Evolutionary conservation across 495 filamentous ascomycete genomes (phyloP), one percentile per base, ranked within the genome.

Genomic region (Penicillium coprophilum): DNA sequence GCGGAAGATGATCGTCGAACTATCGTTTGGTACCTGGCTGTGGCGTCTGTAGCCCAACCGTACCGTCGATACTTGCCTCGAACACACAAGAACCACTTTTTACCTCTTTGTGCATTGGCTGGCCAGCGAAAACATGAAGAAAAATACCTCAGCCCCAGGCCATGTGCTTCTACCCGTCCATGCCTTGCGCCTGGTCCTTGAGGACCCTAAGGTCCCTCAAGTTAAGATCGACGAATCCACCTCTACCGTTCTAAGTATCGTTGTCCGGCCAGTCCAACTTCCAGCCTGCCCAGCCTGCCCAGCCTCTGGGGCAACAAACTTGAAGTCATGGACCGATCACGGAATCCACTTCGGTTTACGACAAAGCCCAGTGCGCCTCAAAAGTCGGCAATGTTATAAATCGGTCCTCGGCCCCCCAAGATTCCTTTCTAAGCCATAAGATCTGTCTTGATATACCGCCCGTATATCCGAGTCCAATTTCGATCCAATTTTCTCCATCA

Each of bases 261-360:
- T 19, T 23, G 44, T 30, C 32, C 45, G 24, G 28, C 24, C 40
- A 36, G 27, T 53, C 34, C 31, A 13, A 8, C 27, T 36, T 50
- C 52, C 55, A 64, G 52, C 48, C 52, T 36, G 30, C 27, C 52
- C 55, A 64, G 52, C 48, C 52, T 36, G 30, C 27, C 30, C 2
- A 49, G 23, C 6, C 15, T 27, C n/a, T 20, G 24, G 24, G 23
- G 41, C 27, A 39, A 60, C 20, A 52, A 47, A 46, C 21, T 46
- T 64, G 55, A 61, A 57, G 44, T 59, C 48, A 61, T 57, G 55
- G 46, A 53, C 49, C 53, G 55, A 66, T 61, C 52, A 57, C 58
- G 53, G 55, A 48, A 51, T 59, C 44, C 53, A 44, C 28, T 49
- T 47, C 27, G 30, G 11, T 11, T 30, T 58, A 24, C 19, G 52